Evolutionary conservation across 208 protist species (phyloP), one percentile per base, ranked within the genome.

Genomic region (Blastocrithidia nonstop): DNA sequence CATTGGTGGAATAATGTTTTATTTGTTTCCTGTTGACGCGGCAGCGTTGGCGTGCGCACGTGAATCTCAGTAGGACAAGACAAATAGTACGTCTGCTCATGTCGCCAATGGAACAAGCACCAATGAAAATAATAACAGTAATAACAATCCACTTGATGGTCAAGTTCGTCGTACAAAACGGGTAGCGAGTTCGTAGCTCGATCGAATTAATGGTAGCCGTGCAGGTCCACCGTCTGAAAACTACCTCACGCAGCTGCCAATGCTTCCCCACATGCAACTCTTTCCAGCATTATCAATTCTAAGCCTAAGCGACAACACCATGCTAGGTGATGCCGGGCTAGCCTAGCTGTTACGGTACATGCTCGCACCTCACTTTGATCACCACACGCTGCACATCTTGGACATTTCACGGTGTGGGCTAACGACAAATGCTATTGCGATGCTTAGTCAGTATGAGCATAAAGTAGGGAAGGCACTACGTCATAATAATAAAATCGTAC

Each of bases 401-500:
- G 80, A 90, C 51, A 46, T 90, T 13, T 90, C 80, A 25, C 54
- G 80, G 11, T 90, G 80, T 31, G 66, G 59, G 44, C 42, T 90
- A 35, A 58, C 71, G 37, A 51, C 31, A 37, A 42, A 7, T 38
- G 61, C 44, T 37, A 43, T 29, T 1, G 17, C 36, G 13, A 66
- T 53, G 33, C 32, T 83, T 32, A 51, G 44, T 23, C 69, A 86
- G 54, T 90, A 71, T 35, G 11, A n/a, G 11, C 11, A 35, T n/a
- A 35, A 35, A 35, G 29, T n/a, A 15, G 46, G 68, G n/a, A n/a
- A n/a, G n/a, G n/a, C n/a, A n/a, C n/a, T n/a, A n/a, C n/a, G n/a
- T n/a, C n/a, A n/a, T n/a, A n/a, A n/a, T n/a, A n/a, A n/a, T n/a
- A n/a, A n/a, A n/a, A n/a, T n/a, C n/a, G n/a, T n/a, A n/a, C n/a